Conservation (phyloP, 768 basidiomycete species). For the Suillus subalutaceus region DNA sequence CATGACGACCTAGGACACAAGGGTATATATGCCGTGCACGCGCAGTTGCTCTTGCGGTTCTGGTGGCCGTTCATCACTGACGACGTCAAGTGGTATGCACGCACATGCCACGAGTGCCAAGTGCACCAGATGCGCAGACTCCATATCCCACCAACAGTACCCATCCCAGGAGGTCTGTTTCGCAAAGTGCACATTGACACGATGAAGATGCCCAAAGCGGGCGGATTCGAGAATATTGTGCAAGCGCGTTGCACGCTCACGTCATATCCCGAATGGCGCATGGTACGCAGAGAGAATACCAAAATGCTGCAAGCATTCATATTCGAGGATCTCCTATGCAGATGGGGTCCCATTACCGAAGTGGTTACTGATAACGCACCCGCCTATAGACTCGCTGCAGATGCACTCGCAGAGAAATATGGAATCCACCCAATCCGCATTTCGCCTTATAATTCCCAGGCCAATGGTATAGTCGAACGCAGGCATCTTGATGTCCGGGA, state of each 20-base stretch:
- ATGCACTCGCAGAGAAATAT: too few relatives aligned
- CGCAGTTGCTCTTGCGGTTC: fast-evolving
- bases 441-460: not conserved
- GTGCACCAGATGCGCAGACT: too few relatives aligned
- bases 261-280: not conserved
- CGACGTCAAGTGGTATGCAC: too few relatives aligned
- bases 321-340: too few relatives aligned
- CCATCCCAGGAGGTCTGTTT: not conserved
- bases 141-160: fast-evolving
- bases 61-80: too few relatives aligned
- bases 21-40: fast-evolving
- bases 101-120: too few relatives aligned
- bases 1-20: too few relatives aligned
- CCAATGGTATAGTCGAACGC: not conserved
- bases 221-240: not conserved
- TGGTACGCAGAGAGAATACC: not conserved
- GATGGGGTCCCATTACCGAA: too few relatives aligned
- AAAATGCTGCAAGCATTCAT: not conserved
- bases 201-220: not conserved
- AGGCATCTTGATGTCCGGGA: constrained; percentile 12
- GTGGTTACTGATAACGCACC: too few relatives aligned
- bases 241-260: not conserved
- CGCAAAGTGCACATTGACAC: not conserved
- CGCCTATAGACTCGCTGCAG: not conserved
- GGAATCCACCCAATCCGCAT: not conserved